Percentiles rank a stretch among this genome's conserved stretches.
Conservation (phyloP, 768 basidiomycete genomes). For the Hypsizygus marmoreus region DNA sequence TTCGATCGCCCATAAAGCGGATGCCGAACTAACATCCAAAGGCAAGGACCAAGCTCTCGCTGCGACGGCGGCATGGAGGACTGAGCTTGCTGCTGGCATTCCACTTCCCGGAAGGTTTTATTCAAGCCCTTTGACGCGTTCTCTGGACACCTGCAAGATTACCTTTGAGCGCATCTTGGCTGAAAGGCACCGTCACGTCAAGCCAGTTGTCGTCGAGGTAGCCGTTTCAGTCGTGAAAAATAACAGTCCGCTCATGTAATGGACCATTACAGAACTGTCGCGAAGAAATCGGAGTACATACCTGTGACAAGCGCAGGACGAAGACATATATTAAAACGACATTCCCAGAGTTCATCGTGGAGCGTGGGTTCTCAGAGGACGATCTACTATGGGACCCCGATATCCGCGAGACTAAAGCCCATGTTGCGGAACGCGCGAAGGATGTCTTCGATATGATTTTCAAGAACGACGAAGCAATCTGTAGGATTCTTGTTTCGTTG, state of each 20-base stretch:
- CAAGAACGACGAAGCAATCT: slow-evolving; percentile 40
- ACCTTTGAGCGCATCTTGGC: slow-evolving; percentile 46
- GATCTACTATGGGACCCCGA: slow-evolving; percentile 63
- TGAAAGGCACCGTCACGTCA: slow-evolving; percentile 4
- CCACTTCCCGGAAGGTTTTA: slow-evolving; percentile 59
- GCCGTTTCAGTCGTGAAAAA: too few relatives aligned
- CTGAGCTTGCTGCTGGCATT: slow-evolving; percentile 43
- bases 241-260: background rate
- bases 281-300: slow-evolving; percentile 68
- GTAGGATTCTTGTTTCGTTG: slow-evolving; percentile 36
- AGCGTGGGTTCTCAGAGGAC: slow-evolving; percentile 59
- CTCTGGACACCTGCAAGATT: slow-evolving; percentile 55
- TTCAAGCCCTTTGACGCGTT: slow-evolving; percentile 64
- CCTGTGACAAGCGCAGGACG: slow-evolving; percentile 65
- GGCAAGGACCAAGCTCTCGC: slow-evolving; percentile 58
- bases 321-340: slow-evolving; percentile 45
- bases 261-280: slow-evolving; percentile 53
- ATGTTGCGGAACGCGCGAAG: slow-evolving; percentile 49
- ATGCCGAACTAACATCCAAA: slow-evolving; percentile 60
- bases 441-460: slow-evolving; percentile 60
- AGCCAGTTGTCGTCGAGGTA: slow-evolving; percentile 58
- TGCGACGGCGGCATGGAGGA: slow-evolving; percentile 48
- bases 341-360: slow-evolving; percentile 58
- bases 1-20: slow-evolving; percentile 43
- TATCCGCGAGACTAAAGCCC: slow-evolving; percentile 50